Conservation (phyloP, 352 stramenopile species). For the Phytophthora colocasiae region DNA sequence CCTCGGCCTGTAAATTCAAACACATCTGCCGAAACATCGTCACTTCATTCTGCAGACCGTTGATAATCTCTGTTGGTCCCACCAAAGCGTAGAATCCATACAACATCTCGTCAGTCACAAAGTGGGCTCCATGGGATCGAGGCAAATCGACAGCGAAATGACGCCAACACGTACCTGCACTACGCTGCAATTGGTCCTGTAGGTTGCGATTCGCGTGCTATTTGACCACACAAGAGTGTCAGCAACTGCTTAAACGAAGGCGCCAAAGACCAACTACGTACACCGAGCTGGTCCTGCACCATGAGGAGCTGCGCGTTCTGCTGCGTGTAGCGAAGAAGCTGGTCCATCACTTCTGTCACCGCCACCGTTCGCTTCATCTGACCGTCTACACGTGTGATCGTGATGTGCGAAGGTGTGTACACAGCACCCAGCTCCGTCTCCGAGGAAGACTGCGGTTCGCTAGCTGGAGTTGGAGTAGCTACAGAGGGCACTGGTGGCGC, state of each 20-base stretch:
- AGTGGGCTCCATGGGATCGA: conserved; percentile 6
- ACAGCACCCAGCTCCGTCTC: conserved; percentile 56
- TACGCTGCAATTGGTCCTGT: conserved; percentile 73
- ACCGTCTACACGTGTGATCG: conserved; percentile 73
- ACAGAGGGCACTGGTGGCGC: not conserved
- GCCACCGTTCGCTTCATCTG: conserved; percentile 79
- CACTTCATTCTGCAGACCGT: conserved; percentile 77
- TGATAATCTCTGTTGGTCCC: conserved; percentile 60
- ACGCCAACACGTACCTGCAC: conserved; percentile 48
- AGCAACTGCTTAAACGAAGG: conserved; percentile 6
- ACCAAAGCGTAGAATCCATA: conserved; percentile 24
- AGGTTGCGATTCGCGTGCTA: conserved; percentile 73
- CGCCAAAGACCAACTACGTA: conserved; percentile 30
- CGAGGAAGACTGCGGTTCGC: conserved; percentile 28
- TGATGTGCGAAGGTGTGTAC: conserved; percentile 76
- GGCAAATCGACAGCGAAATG: conserved; percentile 23
- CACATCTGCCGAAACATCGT: conserved; percentile 87
- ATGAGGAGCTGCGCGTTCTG: conserved; percentile 69
- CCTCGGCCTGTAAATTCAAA: conserved; percentile 79
- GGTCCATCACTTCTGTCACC: conserved; percentile 84
- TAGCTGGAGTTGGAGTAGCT: conserved; percentile 7
- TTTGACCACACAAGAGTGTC: conserved; percentile 1
- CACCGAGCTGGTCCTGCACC: conserved; percentile 71
- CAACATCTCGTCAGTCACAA: conserved; percentile 18
- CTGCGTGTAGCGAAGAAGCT: conserved; percentile 72